Conservation (phyloP, 192 early-diverging fungal species). For the Backusella morwellensis region DNA sequence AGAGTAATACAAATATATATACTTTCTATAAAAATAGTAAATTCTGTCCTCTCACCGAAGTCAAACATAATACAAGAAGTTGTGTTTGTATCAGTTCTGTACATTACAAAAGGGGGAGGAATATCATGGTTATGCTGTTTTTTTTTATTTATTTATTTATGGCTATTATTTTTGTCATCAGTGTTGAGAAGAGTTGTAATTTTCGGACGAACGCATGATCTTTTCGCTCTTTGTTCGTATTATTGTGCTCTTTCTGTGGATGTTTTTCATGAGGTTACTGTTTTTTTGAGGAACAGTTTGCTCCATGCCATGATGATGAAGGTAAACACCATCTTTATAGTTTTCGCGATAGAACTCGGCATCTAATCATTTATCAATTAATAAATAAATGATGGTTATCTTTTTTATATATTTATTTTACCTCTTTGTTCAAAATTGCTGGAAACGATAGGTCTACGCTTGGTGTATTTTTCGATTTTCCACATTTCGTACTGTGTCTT, state of each 20-base stretch:
- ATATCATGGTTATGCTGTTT: not conserved
- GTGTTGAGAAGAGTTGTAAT: constrained; percentile 14
- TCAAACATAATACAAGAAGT: not conserved
- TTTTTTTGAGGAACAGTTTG: not conserved
- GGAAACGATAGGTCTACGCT: constrained; percentile 21
- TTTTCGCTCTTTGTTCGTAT: constrained; percentile 26
- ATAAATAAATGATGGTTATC: not conserved
- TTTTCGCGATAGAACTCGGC: constrained; percentile 26
- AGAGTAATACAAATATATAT: not conserved
- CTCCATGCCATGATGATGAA: constrained; percentile 1
- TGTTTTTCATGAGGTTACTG: not conserved
- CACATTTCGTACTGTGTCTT: constrained; percentile 25
- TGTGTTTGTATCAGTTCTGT: not conserved
- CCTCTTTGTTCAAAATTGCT: constrained; percentile 30
- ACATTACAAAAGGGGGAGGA: not conserved
- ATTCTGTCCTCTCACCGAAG: not conserved
- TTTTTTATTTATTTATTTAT: not conserved
- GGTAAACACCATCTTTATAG: constrained; percentile 29
- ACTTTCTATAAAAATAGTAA: not conserved
- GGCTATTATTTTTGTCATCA: not conserved
- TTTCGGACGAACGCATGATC: constrained; percentile 29
- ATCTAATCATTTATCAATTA: constrained; percentile 11
- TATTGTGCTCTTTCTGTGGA: constrained; percentile 19
- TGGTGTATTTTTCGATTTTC: constrained; percentile 30
- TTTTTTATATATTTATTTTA: not conserved